Percentiles rank a stretch among this genome's conserved stretches.
Conservation (phyloP, 768 basidiomycete genomes). For the Auriscalpium orientale region DNA sequence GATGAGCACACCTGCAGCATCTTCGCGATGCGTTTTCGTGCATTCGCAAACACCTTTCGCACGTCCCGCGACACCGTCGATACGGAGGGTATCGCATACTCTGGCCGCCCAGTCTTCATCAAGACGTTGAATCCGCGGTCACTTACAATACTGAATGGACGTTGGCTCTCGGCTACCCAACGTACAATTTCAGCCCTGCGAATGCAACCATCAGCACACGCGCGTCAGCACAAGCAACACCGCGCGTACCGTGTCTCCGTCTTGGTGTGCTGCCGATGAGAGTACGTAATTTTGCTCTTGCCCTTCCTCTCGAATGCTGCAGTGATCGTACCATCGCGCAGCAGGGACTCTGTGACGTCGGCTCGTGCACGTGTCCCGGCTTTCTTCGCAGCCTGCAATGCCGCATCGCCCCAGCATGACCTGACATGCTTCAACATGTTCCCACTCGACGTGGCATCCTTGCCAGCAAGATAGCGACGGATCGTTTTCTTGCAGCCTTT, state of each 20-base stretch:
- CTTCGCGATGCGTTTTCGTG: too few species aligned
- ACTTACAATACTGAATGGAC: background rate
- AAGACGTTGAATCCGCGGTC: too few species aligned
- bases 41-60: too few species aligned
- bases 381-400: background rate
- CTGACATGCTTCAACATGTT: background rate
- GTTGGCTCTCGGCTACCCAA: background rate
- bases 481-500: slow-evolving; percentile 12
- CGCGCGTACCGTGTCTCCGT: background rate
- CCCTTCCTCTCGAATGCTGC: background rate
- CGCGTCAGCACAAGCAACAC: background rate
- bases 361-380: background rate
- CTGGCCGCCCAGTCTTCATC: too few species aligned
- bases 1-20: too few species aligned
- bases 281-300: background rate
- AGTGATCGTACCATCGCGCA: background rate
- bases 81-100: too few species aligned
- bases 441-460: slow-evolving; percentile 14
- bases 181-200: background rate
- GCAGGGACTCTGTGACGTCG: background rate
- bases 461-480: slow-evolving; percentile 18
- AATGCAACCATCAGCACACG: background rate
- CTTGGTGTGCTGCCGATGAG: background rate
- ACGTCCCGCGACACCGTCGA: too few species aligned
- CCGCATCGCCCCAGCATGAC: background rate